phyloP scores from a whole-genome alignment of 2,329 filamentous ascomycete species.

The Beauveria bassiana region DNA sequence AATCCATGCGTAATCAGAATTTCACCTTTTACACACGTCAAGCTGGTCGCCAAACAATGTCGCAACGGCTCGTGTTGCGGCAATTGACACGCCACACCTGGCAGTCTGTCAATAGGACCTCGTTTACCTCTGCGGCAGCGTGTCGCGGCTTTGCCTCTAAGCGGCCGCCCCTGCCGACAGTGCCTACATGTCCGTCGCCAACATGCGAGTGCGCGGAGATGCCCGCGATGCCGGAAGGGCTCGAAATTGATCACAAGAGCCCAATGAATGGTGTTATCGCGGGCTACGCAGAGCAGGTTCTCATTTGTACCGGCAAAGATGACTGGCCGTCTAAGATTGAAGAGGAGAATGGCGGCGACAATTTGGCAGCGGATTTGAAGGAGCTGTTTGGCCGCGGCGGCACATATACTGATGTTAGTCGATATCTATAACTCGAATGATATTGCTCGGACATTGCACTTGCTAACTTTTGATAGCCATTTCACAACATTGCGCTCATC shows the following conservation, averaged over 20 bases:
- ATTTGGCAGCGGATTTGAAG: slow-evolving; percentile 65
- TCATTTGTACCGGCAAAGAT: slow-evolving; percentile 71
- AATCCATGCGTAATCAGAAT: slow-evolving; percentile 9
- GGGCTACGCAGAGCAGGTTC: slow-evolving; percentile 70
- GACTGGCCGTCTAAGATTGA: slow-evolving; percentile 85
- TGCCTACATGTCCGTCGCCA: slow-evolving; percentile 60
- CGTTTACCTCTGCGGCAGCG: neutral
- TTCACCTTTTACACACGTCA: neutral
- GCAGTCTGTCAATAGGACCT: neutral
- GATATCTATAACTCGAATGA: neutral
- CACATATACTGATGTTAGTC: slow-evolving; percentile 56
- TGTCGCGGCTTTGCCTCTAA: slow-evolving; percentile 8
- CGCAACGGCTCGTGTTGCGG: slow-evolving; percentile 6
- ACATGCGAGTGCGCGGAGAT: slow-evolving; percentile 68
- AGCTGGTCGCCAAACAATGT: slow-evolving; percentile 3
- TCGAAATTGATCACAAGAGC: slow-evolving; percentile 67
- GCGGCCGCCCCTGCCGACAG: slow-evolving; percentile 33
- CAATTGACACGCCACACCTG: neutral
- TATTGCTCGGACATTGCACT: no score
- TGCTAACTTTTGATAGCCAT: slow-evolving; percentile 53
- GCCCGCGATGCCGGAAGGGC: slow-evolving; percentile 53
- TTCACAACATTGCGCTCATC: slow-evolving; percentile 70
- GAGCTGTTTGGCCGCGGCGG: slow-evolving; percentile 59
- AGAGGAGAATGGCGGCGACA: slow-evolving; percentile 62
- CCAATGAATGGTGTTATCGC: slow-evolving; percentile 70